Base-by-base conservation (phyloP, 805 yeast species). In the Wickerhamiella sergipiensis region DNA sequence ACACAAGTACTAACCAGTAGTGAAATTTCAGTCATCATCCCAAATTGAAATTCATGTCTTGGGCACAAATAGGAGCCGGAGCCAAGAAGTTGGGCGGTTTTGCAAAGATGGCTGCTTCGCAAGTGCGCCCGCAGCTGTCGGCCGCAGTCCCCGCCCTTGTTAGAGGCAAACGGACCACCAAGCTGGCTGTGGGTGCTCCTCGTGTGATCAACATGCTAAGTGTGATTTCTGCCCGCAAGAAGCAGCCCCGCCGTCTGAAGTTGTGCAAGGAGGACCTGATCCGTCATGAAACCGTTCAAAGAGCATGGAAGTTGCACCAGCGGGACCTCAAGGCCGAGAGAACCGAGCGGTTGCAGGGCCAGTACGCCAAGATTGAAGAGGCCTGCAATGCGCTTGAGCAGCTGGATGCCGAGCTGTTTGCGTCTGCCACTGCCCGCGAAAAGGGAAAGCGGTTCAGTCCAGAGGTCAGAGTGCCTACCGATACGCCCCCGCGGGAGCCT, bases 391-490 rank as follows among this genome's bases (percentile, higher is more conserved):
- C 79, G 55, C 76, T 90, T 61, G 58, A 60, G 40, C 42, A 55
- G 48, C 61, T 62, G 22, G 62, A 61, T 50, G 78, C 80, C 0
- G 73, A 68, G 46, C 69, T 90, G 48, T 88, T 72, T 59, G 75
- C 72, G 49, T 71, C 71, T 31, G 94, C 95, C 10, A 81, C 78
- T 59, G 65, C 65, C 29, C 68, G 71, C 47, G 82, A 83, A 57
- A 65, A 66, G 44, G 73, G 72, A 48, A 76, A 77, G 57, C 71
- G 87, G 60, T 88, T 85, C 65, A 90, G 95, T 5, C 68, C 85
- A 59, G 96, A 90, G 61, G 64, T 86, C 65, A 79, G 92, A 62
- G 79, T 85, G 9, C 98, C 98, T 19, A 83, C 95, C 1, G 90
- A 88, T 51, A 85, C 72, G 54, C 98, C 98, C 13, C 84, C 97